Percentiles rank a stretch among this genome's conserved stretches.
Evolutionary conservation across 129 eudicot species (phyloP).

Genomic region (Oenanthe sinensis): DNA sequence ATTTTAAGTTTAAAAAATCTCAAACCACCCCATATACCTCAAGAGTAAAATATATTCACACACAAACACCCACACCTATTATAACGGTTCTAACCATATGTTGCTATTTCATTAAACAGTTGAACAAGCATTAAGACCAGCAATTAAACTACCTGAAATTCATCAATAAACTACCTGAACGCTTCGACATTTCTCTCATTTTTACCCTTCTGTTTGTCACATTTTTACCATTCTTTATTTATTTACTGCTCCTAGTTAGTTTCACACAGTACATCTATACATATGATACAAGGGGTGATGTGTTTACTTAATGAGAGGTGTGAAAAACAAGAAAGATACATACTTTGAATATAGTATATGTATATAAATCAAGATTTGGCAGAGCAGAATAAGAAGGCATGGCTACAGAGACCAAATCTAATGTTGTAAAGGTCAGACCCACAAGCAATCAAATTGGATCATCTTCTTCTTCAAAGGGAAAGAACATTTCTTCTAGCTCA

Average conservation of each 20-base stretch:
- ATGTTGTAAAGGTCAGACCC: slow-evolving; percentile 35
- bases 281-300: background rate
- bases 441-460: slow-evolving; percentile 26
- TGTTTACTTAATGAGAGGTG: background rate
- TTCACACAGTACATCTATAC: background rate
- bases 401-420: slow-evolving; percentile 46
- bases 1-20: no score
- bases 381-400: slow-evolving; percentile 13
- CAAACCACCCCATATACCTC: no score
- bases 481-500: slow-evolving; percentile 32
- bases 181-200: background rate
- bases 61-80: no score
- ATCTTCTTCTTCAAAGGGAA: slow-evolving; percentile 30
- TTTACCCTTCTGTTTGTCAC: background rate
- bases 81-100: no score
- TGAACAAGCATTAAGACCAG: no score
- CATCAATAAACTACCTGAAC: background rate
- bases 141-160: background rate
- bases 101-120: no score
- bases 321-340: background rate
- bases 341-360: background rate
- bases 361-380: background rate
- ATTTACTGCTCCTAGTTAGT: background rate
- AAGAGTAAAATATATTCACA: no score
- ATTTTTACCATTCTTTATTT: background rate